Conservation (phyloP, 345 rosid species). For the Brassica rapa region DNA sequence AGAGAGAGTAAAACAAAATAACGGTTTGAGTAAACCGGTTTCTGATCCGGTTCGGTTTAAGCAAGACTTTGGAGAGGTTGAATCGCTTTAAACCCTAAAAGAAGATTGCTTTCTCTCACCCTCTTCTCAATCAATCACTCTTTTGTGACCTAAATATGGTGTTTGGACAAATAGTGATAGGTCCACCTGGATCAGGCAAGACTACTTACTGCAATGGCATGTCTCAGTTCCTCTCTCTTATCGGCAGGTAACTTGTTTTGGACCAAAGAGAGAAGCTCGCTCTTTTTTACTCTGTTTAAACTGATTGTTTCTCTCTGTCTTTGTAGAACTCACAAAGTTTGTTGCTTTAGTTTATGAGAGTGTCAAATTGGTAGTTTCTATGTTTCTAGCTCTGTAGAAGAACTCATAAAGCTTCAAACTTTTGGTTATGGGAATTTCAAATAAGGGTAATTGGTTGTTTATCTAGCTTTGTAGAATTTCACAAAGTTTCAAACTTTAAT, state of each 20-base stretch:
- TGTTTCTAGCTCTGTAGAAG: background rate
- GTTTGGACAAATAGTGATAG: slow-evolving; percentile 92
- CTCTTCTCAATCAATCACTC: too few relatives aligned
- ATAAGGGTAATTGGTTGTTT: background rate
- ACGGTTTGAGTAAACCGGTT: slow-evolving; percentile 19
- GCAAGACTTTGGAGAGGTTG: background rate
- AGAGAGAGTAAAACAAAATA: too few relatives aligned
- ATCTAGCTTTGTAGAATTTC: background rate
- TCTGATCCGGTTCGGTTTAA: slow-evolving; percentile 26
- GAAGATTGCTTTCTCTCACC: too few relatives aligned
- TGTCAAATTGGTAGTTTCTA: background rate
- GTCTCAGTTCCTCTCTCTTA: slow-evolving; percentile 89
- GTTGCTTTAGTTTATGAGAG: background rate
- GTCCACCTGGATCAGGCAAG: slow-evolving; percentile 98
- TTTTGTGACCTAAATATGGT: too few relatives aligned
- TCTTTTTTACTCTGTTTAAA: background rate
- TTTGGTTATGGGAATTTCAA: background rate
- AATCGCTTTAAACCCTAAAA: too few relatives aligned
- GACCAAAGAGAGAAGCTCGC: background rate
- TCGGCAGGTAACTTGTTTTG: slow-evolving; percentile 61
- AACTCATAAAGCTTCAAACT: slow-evolving; percentile 14
- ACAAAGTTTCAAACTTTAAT: slow-evolving; percentile 22
- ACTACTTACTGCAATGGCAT: slow-evolving; percentile 97
- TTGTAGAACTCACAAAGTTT: background rate
- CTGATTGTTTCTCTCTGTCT: too few relatives aligned